A percentile compares a stretch with the other conserved stretches of the same genome.
phyloP scores from a whole-genome alignment of 176 grass and related monocot genomes.

The Triticum turgidum region DNA sequence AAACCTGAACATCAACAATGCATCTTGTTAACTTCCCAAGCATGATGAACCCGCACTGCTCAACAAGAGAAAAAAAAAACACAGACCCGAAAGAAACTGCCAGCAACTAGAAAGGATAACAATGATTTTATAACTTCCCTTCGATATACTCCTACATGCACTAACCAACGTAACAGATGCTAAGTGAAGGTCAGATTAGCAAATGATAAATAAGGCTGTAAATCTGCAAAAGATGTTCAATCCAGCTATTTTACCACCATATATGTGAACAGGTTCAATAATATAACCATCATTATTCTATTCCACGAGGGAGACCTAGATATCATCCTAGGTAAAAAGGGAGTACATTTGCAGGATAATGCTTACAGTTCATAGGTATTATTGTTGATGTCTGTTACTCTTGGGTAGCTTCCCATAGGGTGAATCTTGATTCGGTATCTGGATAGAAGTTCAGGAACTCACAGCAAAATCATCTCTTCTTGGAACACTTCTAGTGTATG shows the following conservation, averaged over 20 bases:
- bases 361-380: constrained; percentile 96
- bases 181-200: background rate
- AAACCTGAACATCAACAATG: constrained; percentile 60
- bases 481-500: background rate
- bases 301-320: background rate
- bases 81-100: background rate
- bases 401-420: constrained; percentile 97
- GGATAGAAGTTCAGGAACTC: constrained; percentile 28
- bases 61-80: background rate
- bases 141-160: background rate
- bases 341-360: constrained; percentile 9
- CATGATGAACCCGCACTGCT: background rate
- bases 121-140: background rate
- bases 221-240: background rate
- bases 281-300: background rate
- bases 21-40: constrained; percentile 4
- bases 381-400: constrained; percentile 72
- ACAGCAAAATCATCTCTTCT: background rate
- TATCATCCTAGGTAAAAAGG: constrained; percentile 14
- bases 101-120: background rate
- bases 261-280: background rate
- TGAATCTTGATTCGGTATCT: constrained; percentile 96
- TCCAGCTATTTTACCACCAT: background rate
- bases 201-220: constrained; percentile 6
- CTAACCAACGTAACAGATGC: background rate